Conservation (phyloP, 768 basidiomycete species). For the Boletus pseudo-olivaceus region DNA sequence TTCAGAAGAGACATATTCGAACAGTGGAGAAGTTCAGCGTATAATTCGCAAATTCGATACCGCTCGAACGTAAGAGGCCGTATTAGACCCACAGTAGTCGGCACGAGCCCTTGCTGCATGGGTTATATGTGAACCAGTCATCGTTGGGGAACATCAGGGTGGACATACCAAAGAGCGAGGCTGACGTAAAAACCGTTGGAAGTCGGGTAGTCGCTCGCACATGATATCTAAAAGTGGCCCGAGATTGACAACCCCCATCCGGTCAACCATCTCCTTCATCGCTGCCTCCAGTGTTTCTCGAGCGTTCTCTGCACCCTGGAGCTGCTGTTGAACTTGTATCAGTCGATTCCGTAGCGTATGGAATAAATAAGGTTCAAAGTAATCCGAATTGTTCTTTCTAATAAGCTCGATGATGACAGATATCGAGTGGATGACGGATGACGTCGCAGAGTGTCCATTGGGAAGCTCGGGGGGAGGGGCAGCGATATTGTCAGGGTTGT, state of each 20-base stretch:
- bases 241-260: conserved; percentile 89
- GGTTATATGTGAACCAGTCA: conserved; percentile 9
- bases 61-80: conserved; percentile 90
- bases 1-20: conserved; percentile 98
- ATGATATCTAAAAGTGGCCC: conserved; percentile 76
- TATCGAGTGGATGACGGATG: conserved; percentile 83
- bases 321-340: conserved; percentile 79
- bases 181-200: conserved; percentile 64
- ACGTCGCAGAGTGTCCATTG: conserved; percentile 55
- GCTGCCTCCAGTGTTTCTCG: conserved; percentile 66
- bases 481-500: conserved; percentile 10
- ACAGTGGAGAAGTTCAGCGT: conserved; percentile 94
- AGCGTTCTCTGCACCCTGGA: conserved; percentile 52
- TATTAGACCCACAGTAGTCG: conserved; percentile 70
- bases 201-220: conserved; percentile 59
- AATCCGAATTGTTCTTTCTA: conserved; percentile 97
- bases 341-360: conserved; percentile 89
- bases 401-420: conserved; percentile 91
- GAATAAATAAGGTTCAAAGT: conserved; percentile 96
- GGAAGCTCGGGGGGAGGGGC: conserved; percentile 19
- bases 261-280: conserved; percentile 77
- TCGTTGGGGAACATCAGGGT: conserved; percentile 1
- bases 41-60: conserved; percentile 93
- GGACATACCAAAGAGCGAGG: conserved; percentile 75
- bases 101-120: conserved; percentile 58